Evolutionary conservation across 2,329 filamentous ascomycete genomes (phyloP), one percentile per base, ranked within the genome.

Genomic region (Coniochaeta pulveracea): DNA sequence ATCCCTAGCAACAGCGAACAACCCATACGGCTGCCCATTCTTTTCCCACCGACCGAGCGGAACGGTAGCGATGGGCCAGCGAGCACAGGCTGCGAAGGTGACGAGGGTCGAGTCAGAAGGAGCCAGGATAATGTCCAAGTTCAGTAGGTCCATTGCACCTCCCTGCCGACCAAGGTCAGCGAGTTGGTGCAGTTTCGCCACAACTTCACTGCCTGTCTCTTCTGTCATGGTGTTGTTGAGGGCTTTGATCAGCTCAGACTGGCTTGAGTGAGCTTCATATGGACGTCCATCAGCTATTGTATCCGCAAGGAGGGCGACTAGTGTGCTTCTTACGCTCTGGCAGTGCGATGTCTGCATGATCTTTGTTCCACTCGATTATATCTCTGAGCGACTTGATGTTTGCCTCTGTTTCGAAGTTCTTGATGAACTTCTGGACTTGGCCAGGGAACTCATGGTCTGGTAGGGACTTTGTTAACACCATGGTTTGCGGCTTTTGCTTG

Each of bases 21-120:
- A 35, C 1, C 47, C 46, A 37, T 45, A 51, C 7, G 47, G 49
- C 26, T 43, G 43, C 10, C 39, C 41, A 27, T 48, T 51, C 18
- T 39, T 43, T 10, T 19, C 33, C 22, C 47, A 22, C 23, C 43
- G 44, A 2, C 42, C 42, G 26, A 47, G 40, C 2, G 48, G 48
- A 1, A 51, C 42, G 4, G 44, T 50, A 10, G 44, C 48, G 12
- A 46, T 39, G 8, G 50, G 47, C 40, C 44, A 48, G 0, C 47
- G 44, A 17, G 50, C 38, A 22, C 36, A 38, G 14, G 44, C 34
- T 26, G 42, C 38, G 21, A 43, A 45, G 4, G 19, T 34, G 5
- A 46, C 33, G 5, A 43, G 33, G 3, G 23, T 26, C 16, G 40
- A 42, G 23, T 48, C 47, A 8, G 45, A 45, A 5, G 37, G 23